Evolutionary conservation across 2,329 filamentous ascomycete genomes (phyloP), one percentile per base, ranked within the genome.

Genomic region (Sporothrix brunneoviolacea): DNA sequence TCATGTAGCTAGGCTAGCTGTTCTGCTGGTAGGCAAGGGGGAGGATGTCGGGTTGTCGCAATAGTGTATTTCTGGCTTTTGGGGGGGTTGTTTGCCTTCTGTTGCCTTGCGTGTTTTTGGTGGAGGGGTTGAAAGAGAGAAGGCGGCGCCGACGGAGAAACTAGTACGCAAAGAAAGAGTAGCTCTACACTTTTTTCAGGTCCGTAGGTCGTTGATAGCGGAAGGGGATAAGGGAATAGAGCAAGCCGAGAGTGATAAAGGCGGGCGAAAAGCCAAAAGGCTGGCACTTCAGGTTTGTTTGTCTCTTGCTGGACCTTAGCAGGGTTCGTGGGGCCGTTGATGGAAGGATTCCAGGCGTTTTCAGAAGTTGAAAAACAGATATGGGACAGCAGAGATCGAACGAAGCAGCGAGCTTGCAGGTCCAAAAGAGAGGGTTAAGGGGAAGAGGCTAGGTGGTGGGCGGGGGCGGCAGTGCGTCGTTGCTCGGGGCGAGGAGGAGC

Each of bases 161-260:
- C 45, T 48, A 48, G 45, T 30, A 18, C 36, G 21, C 16, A 5
- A 22, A 30, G 33, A 16, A 38, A 22, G 28, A 37, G 44, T 38
- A 47, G 45, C 45, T 48, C 45, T 39, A 48, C 32, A 46, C 22
- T 46, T 19, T 21, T 36, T 21, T 32, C 19, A 45, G 32, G 32
- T 33, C 35, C 13, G 30, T n/a, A 45, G 42, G 42, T 36, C 39
- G 30, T 27, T 37, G 33, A 24, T 18, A 37, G 37, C 21, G 43
- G 37, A 38, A 22, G n/a, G 33, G 43, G 22, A 36, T 37, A 33
- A 28, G 43, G 42, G 21, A 22, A 37, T 13, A n/a, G n/a, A 46
- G 33, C 42, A 36, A 32, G n/a, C 9, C n/a, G 30, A 35, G 13
- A 24, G 30, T 19, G 24, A 12, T 16, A 42, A 32, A 16, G 40